Evolutionary conservation across 2,329 filamentous ascomycete genomes (phyloP), one percentile per base, ranked within the genome.

Genomic region (Stylonectria norvegica): DNA sequence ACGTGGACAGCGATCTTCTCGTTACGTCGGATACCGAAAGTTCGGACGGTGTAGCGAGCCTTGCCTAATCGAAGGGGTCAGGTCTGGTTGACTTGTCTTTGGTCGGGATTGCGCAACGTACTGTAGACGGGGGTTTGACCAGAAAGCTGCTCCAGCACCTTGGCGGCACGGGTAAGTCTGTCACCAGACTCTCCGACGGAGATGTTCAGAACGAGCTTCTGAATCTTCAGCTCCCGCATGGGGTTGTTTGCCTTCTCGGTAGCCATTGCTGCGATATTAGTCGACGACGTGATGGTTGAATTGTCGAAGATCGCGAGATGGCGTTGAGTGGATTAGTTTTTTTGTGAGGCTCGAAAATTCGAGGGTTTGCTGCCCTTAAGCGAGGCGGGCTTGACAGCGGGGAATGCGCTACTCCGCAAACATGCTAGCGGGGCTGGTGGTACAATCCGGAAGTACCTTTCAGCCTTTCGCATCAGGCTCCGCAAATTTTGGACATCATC

Each of bases 21-120:
- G 86, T 98, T 98, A 89, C 93, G 91, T 73, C 93, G 91, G 83
- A 98, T 98, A 85, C 93, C 93, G 76, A 98, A 98, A 69, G 91
- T 97, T 79, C 93, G 91, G 83, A 98, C 93, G 62, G 93, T 98
- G 85, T 97, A 98, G 69, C 93, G 89, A 73, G 93, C 93, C 87
- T 98, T 98, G 89, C 86, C 87, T 90, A 65, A 41, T 38, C 32
- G 19, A 40, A 36, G 40, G 42, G 14, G 48, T 50, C 49, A 49
- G 45, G 42, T 42, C n/a, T 29, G 10, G 29, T 38, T 47, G 22
- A 30, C 47, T 49, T 53, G 38, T 27, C 20, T 41, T 22, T 23
- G 36, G 35, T 43, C 37, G 20, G 34, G 22, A 43, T 42, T 44
- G 16, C 16, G 36, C 15, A 50, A 76, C 81, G 58, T 82, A 91